Evolutionary conservation across 2,329 filamentous ascomycete genomes (phyloP).

Genomic region (Aspergillus fumigatiaffinis): DNA sequence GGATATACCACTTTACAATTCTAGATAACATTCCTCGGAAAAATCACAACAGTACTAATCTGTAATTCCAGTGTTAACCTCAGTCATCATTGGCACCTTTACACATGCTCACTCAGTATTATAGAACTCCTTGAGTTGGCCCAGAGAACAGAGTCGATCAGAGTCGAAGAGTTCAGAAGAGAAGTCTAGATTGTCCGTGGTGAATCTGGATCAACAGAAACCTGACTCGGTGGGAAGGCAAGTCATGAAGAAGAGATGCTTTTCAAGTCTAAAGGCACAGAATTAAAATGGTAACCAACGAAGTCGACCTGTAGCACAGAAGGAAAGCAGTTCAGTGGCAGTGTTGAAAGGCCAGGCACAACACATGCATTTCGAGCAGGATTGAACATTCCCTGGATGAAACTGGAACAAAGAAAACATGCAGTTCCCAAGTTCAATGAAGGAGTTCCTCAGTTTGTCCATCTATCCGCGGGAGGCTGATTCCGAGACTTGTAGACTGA

Average conservation of each 20-base stretch:
- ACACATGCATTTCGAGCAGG: neutral
- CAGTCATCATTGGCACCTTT: neutral
- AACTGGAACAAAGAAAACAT: neutral
- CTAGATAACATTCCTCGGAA: neutral
- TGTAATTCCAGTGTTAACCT: too few species aligned
- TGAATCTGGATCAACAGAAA: neutral
- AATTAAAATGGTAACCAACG: neutral
- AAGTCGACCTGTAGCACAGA: neutral
- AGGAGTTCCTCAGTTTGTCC: neutral
- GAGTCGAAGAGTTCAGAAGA: neutral
- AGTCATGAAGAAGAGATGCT: neutral
- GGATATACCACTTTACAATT: neutral
- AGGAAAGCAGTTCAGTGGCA: neutral
- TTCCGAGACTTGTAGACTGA: neutral
- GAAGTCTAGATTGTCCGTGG: neutral
- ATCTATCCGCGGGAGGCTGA: neutral
- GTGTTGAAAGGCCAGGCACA: neutral
- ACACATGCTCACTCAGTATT: neutral
- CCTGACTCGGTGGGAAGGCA: neutral
- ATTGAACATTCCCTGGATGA: neutral
- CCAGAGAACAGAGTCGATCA: neutral
- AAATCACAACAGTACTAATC: too few species aligned
- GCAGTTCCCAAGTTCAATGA: neutral
- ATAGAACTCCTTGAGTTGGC: neutral
- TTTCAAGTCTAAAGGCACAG: neutral